Conservation (phyloP, 2,329 filamentous ascomycete species). For the Cordyceps farinosa region DNA sequence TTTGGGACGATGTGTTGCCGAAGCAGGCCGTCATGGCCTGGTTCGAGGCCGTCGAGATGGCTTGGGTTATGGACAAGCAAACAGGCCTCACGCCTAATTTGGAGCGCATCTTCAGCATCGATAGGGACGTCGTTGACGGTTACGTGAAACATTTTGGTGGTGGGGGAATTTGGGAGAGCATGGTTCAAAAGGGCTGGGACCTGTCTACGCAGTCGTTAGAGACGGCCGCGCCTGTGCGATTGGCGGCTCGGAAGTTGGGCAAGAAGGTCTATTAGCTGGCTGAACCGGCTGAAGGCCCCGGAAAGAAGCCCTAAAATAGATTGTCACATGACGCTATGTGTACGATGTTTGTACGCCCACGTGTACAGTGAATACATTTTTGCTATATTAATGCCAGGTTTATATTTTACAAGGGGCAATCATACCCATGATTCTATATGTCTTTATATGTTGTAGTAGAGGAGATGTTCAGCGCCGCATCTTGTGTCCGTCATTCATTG, state of each 20-base stretch:
- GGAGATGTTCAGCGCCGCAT: conserved; percentile 2
- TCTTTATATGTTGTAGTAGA: conserved; percentile 13
- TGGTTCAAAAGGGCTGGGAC: conserved; percentile 34
- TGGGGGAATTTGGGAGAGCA: conserved; percentile 26
- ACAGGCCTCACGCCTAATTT: conserved; percentile 2
- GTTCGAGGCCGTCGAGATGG: conserved; percentile 37
- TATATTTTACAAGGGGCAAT: conserved; percentile 3
- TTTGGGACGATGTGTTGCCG: conserved; percentile 30
- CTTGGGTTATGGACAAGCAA: conserved; percentile 30
- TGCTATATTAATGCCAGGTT: conserved; percentile 10
- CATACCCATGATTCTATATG: neutral
- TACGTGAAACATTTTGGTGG: conserved; percentile 8
- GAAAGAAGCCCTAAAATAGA: neutral
- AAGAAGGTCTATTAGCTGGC: conserved; percentile 24
- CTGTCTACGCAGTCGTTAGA: conserved; percentile 35
- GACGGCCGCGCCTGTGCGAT: conserved; percentile 33
- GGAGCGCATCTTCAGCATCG: neutral
- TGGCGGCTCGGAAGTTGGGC: conserved; percentile 24
- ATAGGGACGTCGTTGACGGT: neutral
- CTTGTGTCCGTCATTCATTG: neutral
- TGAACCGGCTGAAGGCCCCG: neutral
- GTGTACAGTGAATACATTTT: conserved; percentile 2
- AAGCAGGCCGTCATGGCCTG: conserved; percentile 34
- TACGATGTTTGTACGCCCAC: neutral
- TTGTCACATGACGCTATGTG: neutral